Evolutionary conservation across 2,329 filamentous ascomycete species (phyloP), one percentile per base, ranked within the genome.

Genomic region (Colletotrichum brevisporum): DNA sequence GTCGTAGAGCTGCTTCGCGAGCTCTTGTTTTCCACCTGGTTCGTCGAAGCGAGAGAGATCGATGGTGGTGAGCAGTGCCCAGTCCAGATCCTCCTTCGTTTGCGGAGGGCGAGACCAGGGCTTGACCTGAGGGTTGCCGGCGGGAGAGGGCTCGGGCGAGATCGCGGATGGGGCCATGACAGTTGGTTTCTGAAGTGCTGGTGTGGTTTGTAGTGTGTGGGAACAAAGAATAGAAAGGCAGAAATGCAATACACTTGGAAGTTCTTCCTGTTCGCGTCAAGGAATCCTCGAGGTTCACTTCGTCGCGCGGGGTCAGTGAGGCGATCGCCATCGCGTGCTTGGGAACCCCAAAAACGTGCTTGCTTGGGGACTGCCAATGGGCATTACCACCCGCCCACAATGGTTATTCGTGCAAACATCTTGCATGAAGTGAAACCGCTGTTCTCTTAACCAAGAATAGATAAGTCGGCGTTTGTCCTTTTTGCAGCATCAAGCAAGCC

Each of bases 311-410:
- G 55, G 55, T 36, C n/a, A 24, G n/a, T 2, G 9, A 31, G 4
- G 16, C 16, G 24, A 47, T 57, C n/a, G 39, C 55, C 41, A 48
- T 57, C 24, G 55, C 55, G 55, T 57, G 55, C 55, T 57, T 47
- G 39, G 41, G 41, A 57, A 47, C 55, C 24, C 55, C 41, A 47
- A 57, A 18, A 48, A 57, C 55, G 55, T 57, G 55, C 39, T 57
- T 45, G 26, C 6, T 36, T 41, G 55, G 21, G 39, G 31, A 57
- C 41, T 16, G 41, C 3, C 41, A 43, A 16, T 43, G 41, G 41
- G 41, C 16, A 43, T 16, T 10, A 10, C 9, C 27, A 6, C 8
- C 27, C 27, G 27, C 8, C 27, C 27, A 4, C 27, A 9, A 31
- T 1, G 27, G 6, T 9, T 31, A 31, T 31, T 4, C 21, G 21